Evolutionary conservation across 1,139 yeast species (phyloP).

Genomic region (Komagataea norvegica): DNA sequence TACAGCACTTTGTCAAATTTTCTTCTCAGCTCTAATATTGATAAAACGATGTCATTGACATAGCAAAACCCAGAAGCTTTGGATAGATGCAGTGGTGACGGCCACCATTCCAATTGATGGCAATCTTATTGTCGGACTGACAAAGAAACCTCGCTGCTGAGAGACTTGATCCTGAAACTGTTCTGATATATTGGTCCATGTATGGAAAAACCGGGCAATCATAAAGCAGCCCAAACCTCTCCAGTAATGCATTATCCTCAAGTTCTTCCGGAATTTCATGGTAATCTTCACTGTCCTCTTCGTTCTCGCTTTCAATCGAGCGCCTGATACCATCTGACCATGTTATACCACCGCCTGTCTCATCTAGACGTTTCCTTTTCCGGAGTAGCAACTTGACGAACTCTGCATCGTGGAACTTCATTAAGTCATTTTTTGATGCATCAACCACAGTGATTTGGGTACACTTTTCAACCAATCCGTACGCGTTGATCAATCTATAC

Average conservation of each 20-base stretch:
- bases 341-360: no score
- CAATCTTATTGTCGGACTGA: conserved; percentile 30
- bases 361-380: conserved; percentile 19
- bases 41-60: conserved; percentile 59
- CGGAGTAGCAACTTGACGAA: conserved; percentile 36
- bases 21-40: conserved; percentile 46
- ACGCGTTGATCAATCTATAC: conserved; percentile 40
- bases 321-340: no score
- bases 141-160: conserved; percentile 40
- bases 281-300: conserved; percentile 6
- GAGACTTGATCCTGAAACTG: conserved; percentile 56
- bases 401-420: conserved; percentile 37
- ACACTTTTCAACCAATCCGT: conserved; percentile 31
- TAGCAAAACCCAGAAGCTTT: conserved; percentile 73
- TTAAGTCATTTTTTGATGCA: conserved; percentile 30
- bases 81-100: conserved; percentile 62
- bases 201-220: conserved; percentile 65
- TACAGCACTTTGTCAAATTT: conserved; percentile 50
- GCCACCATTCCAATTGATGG: conserved; percentile 77
- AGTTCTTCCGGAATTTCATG: conserved; percentile 5
- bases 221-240: conserved; percentile 41
- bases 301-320: no score
- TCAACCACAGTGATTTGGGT: conserved; percentile 28
- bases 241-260: conserved; percentile 13
- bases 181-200: conserved; percentile 45